Evolutionary conservation across 2,329 filamentous ascomycete species (phyloP), one percentile per base, ranked within the genome.

Genomic region (Dendryphion nanum): DNA sequence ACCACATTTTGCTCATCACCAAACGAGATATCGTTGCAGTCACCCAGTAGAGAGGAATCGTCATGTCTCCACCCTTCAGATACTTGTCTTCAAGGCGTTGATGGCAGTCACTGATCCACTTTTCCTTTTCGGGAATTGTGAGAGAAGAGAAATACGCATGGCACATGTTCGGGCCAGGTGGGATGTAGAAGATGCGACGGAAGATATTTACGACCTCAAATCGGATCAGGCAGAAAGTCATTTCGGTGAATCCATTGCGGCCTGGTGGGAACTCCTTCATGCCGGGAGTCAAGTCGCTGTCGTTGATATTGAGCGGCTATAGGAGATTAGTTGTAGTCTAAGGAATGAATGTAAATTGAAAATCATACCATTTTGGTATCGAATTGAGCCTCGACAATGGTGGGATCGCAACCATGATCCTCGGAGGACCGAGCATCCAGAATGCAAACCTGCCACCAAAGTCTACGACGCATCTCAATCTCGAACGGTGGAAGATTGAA

Each of bases 1-100:
- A 73, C 69, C 83, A 87, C 71, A 89, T 81, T 64, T 89, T 91
- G 36, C 82, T 82, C 67, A 89, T 78, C 45, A 90, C 81, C 20
- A 91, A 72, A 7, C 85, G 78, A 3, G 80, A 76, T 17, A 87
- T 73, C 18, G 84, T 85, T 4, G 79, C 81, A 6, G 78, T 78
- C 18, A 85, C 77, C 82, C 83, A 87, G 45, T 81, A 81, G 1
- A 87, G 66, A 6, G 78, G 79, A 1, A 80, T 66, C 0, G 72
- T 69, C 47, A 75, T 74, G 38, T 81, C 78, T 42, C 72, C 75
- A 20, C 76, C 61, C 24, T 65, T 63, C 8, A 78, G 50, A 35
- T 76, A 78, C 33, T 69, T 67, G 12, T 73, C 67, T 38, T 78
- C 71, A 3, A 78, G 61, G 6, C 61, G 58, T 13, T 68, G 55